phyloP scores from a whole-genome alignment of 129 eudicot species.

The Pittosporum tobira region DNA sequence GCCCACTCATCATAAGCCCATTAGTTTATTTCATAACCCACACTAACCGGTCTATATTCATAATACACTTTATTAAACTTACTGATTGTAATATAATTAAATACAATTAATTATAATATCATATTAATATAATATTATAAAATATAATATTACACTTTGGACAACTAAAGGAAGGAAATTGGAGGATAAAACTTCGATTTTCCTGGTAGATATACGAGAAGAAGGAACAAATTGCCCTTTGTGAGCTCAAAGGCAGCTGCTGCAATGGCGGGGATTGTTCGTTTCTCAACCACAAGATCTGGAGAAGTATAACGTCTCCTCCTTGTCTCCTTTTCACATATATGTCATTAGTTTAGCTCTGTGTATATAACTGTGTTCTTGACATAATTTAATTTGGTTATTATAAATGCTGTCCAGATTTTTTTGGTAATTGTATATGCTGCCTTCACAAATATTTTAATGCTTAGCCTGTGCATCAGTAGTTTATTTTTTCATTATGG shows the following conservation, averaged over 20 bases:
- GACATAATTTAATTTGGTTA: not conserved
- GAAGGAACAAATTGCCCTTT: constrained; percentile 17
- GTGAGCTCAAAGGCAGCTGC: constrained; percentile 23
- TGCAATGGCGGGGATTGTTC: constrained; percentile 53
- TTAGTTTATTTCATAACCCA: too few species aligned
- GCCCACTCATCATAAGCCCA: too few species aligned
- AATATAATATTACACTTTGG: too few species aligned
- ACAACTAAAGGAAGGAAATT: constrained; percentile 66
- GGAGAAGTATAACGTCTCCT: constrained; percentile 49
- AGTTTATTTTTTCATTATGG: not conserved
- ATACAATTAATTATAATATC: too few species aligned
- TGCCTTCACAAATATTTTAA: not conserved
- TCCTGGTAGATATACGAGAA: constrained; percentile 20
- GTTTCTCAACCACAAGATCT: constrained; percentile 59
- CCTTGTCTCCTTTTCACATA: not conserved
- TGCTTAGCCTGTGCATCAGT: too few species aligned
- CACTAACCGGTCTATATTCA: too few species aligned
- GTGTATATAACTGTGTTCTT: not conserved
- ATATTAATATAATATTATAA: too few species aligned
- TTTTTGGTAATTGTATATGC: too few species aligned
- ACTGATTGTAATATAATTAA: too few species aligned
- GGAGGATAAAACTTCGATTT: constrained; percentile 65
- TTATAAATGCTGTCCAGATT: not conserved
- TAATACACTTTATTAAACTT: too few species aligned
- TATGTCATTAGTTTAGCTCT: not conserved